Base-by-base conservation (phyloP, 225 moss, liverwort and hornwort genomes). In the Sphagnum contortum region DNA sequence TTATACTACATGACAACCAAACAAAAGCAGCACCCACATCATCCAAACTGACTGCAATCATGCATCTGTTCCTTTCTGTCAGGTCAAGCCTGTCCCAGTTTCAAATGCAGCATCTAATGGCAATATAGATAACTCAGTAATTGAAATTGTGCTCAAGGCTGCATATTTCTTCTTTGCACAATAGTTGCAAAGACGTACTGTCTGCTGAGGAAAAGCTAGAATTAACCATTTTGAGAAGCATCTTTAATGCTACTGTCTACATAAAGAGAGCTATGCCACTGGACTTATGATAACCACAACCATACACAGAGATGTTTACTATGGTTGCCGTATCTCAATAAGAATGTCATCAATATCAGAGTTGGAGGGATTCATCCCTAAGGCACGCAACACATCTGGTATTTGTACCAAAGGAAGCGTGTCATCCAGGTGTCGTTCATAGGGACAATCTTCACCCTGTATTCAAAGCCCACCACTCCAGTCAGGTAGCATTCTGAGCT, bases 391-490 rank as follows among this genome's bases (percentile, higher is more conserved):
- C 59, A 81, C 73, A 65, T 81, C 71, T 68, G 77, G 73, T 61
- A 85, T 62, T 49, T 64, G 73, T 47, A 62, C 70, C 52, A 69
- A 45, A 0, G 55, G 57, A 56, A 85, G 66, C 1, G 75, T 78
- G 12, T 71, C 60, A 67, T 85, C 84, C 8, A 85, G 71, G 52
- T 81, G 72, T 63, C 84, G 61, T 60, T 85, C 84, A 57, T 81
- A 72, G 3, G 72, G 49, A 2, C 77, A 77, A 57, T 78, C 66
- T 69, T 85, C 84, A 5, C 55, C 73, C 84, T 85, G 49, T 52
- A 9, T 52, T 9, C 7, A 11, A 60, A 29, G 11, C 1, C 5
- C 50, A n/a, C 52, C 56, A 57, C 56, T 56, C 8, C 29, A 69
- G 13, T 60, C 8, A 60, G 13, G 44, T 45, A 48, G 5, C 6